Evolutionary conservation across 2,329 filamentous ascomycete species (phyloP), one percentile per base, ranked within the genome.

Genomic region (Penicillium concentricum): DNA sequence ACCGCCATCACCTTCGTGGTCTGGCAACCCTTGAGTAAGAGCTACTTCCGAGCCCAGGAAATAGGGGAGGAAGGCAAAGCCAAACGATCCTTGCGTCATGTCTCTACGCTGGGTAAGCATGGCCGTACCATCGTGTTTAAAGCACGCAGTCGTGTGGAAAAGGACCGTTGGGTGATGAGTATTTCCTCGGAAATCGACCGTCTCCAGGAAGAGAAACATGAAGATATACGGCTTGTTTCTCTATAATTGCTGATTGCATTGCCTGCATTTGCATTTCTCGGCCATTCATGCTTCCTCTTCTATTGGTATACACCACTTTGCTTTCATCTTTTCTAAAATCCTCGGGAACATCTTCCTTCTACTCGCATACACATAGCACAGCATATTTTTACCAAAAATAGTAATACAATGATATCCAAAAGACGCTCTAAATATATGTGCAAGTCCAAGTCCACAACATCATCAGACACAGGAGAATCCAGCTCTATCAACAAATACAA

Each of bases 1-100:
- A 81, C 82, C n/a, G 85, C 85, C 74, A 86, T 84, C 0, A 85
- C 82, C 2, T 88, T 88, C 66, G 85, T 87, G n/a, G 76, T 88
- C 41, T 88, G 85, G 85, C 82, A 86, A 61, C 82, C 81, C 37
- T 78, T 80, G 60, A 78, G 76, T 57, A 85, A 84, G 65, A 79
- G 78, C 9, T 81, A 82, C 65, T 87, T 87, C 67, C 74, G 74
- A 46, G 75, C 72, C 5, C 69, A 67, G n/a, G 72, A 78, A 57
- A 64, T 70, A n/a, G 67, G 70, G 22, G 69, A 73, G 24, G 66
- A 73, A 56, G 73, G 78, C 35, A 69, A 73, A 50, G 73, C 70
- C 24, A 77, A 77, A 24, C 80, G 78, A 56, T 73, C 75, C 16
- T 72, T 87, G 56, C 84, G 80, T 59, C 73, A 83, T 38, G 86